A percentile compares a stretch with the other conserved stretches of the same genome.
Conservation (phyloP, 2,329 filamentous ascomycete species). For the Davidsoniella eucalypti region DNA sequence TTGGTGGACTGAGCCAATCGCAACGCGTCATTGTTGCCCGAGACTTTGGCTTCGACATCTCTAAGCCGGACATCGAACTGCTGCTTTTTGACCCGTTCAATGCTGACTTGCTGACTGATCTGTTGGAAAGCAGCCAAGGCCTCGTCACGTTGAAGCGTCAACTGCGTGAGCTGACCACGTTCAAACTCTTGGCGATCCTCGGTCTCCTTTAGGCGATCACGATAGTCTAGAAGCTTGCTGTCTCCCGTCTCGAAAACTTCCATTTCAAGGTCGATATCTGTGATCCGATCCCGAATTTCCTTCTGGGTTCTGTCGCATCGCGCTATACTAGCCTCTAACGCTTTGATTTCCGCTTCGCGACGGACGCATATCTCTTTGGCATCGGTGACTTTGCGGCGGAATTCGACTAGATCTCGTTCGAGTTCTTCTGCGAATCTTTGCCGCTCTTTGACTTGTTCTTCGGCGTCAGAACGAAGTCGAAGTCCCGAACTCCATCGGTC, state of each 20-base stretch:
- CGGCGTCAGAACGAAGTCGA: conserved; percentile 68
- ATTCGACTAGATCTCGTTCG: conserved; percentile 33
- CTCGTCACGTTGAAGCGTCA: too few relatives aligned
- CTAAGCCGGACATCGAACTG: not conserved
- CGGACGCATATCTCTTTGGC: conserved; percentile 32
- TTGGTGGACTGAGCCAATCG: conserved; percentile 13
- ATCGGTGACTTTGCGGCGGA: conserved; percentile 31
- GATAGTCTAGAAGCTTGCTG: conserved; percentile 43
- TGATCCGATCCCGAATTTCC: conserved; percentile 23
- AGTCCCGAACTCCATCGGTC: conserved; percentile 34
- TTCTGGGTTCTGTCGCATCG: conserved; percentile 18
- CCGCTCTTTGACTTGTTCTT: conserved; percentile 42
- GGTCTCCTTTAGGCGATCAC: conserved; percentile 37
- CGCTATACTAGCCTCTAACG: conserved; percentile 16
- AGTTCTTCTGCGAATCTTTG: conserved; percentile 36
- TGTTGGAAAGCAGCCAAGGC: too few relatives aligned
- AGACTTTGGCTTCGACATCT: conserved; percentile 7
- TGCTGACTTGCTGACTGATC: not conserved
- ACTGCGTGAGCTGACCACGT: conserved; percentile 31
- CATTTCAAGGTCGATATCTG: conserved; percentile 38
- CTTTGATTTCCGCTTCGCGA: conserved; percentile 29
- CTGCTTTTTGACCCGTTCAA: not conserved
- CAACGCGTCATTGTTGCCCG: conserved; percentile 22
- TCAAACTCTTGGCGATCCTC: conserved; percentile 29
- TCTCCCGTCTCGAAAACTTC: conserved; percentile 53